A percentile compares a stretch with the other conserved stretches of the same genome.
Evolutionary conservation across 2,329 filamentous ascomycete genomes (phyloP).

Genomic region (Pyrenophora graminea): DNA sequence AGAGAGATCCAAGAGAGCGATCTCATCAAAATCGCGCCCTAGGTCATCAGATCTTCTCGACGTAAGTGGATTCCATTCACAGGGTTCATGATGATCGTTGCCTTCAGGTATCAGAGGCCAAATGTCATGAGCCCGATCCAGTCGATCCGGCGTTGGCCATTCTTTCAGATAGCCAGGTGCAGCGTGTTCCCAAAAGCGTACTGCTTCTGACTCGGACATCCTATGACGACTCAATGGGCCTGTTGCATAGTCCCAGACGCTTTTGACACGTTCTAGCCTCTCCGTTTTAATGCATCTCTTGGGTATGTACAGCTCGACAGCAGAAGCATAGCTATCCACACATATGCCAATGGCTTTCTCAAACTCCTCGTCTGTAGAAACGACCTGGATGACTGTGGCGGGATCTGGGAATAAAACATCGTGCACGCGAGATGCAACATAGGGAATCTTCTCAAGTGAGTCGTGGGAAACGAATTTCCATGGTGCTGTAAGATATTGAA

Average conservation of each 20-base stretch:
- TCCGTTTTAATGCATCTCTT: conserved; percentile 9
- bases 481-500: conserved; percentile 36
- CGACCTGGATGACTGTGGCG: conserved; percentile 16
- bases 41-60: conserved; percentile 10
- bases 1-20: conserved; percentile 34
- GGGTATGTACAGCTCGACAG: conserved; percentile 33
- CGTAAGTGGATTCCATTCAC: conserved; percentile 36
- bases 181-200: conserved; percentile 31
- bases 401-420: conserved; percentile 27
- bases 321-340: conserved; percentile 40
- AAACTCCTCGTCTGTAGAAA: conserved; percentile 30
- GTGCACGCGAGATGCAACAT: conserved; percentile 29
- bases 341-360: conserved; percentile 37
- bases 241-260: conserved; percentile 37
- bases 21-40: conserved; percentile 12
- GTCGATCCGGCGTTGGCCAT: not conserved
- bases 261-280: conserved; percentile 16
- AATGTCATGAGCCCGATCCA: not conserved
- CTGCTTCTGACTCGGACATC: conserved; percentile 37
- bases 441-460: conserved; percentile 24
- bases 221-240: conserved; percentile 30
- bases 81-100: conserved; percentile 15
- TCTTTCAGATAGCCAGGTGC: not conserved
- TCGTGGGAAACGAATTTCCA: conserved; percentile 13
- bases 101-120: conserved; percentile 26